phyloP scores from a whole-genome alignment of 73 alveolate species.

The Urostyla sp. region DNA sequence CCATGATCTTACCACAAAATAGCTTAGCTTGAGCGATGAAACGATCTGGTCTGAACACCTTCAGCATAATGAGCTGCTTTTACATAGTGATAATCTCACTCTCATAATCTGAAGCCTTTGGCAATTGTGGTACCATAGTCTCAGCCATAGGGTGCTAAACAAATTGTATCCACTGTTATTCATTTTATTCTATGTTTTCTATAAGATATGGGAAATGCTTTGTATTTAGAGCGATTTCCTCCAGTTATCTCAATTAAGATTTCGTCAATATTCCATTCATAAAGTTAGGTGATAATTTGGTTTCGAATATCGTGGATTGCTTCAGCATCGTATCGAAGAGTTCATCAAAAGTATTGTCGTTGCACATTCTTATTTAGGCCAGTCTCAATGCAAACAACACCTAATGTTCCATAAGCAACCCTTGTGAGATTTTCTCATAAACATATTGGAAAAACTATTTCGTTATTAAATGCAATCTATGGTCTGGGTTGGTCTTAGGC shows the following conservation, averaged over 20 bases:
- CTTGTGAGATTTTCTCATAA: constrained; percentile 87
- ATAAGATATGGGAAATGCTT: constrained; percentile 77
- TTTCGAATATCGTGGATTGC: constrained; percentile 71
- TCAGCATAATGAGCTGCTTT: constrained; percentile 74
- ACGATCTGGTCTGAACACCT: constrained; percentile 94
- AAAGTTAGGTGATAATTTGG: constrained; percentile 59
- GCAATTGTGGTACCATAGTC: constrained; percentile 81
- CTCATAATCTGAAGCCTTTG: constrained; percentile 54
- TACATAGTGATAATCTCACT: constrained; percentile 58
- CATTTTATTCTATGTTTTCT: constrained; percentile 77
- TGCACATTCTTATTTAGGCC: constrained; percentile 92
- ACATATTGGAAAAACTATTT: constrained; percentile 86
- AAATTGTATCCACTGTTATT: constrained; percentile 84
- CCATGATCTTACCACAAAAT: constrained; percentile 81
- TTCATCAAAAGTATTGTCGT: constrained; percentile 67
- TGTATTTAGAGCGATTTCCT: constrained; percentile 75
- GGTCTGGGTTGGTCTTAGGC: constrained; percentile 73
- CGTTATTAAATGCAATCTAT: constrained; percentile 86
- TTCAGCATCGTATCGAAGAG: constrained; percentile 83
- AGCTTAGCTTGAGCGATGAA: constrained; percentile 80
- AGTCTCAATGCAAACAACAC: constrained; percentile 92
- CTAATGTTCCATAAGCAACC: constrained; percentile 89
- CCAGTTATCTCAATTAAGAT: constrained; percentile 81
- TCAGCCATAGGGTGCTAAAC: constrained; percentile 91
- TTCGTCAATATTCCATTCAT: constrained; percentile 81